Base-by-base conservation (phyloP, 225 moss, liverwort and hornwort species). In the Straminergon stramineum region DNA sequence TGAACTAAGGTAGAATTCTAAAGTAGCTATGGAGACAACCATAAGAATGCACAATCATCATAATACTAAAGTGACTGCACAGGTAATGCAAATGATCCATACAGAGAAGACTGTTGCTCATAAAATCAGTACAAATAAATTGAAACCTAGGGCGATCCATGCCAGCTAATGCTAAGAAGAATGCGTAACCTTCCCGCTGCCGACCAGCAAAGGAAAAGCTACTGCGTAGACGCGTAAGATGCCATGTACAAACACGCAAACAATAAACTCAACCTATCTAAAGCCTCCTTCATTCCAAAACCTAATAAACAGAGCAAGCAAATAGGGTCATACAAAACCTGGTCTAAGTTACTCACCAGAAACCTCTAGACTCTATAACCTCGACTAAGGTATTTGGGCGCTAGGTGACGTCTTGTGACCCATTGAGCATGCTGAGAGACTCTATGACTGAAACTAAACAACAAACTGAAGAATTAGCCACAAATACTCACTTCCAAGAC, bases 221-320 rank as follows among this genome's bases (percentile, higher is more conserved):
- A 96, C 87, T 55, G 91, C 93, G 67, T 93, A 93, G 17, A 91
- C 57, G 22, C 93, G 95, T 62, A 95, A 92, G 78, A 96, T 92
- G 60, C 94, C 85, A 91, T 34, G 22, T 32, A 53, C 63, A 69
- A 81, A 56, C 19, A 82, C 28, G 63, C 39, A 30, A 66, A 79
- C 11, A 41, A 51, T 65, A 77, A 45, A 57, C 28, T 53, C 22
- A 76, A 82, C 5, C 77, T 16, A 69, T 7, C 51, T 60, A 51
- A 43, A 20, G 41, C 51, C 81, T 86, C 30, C 21, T 30, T 17
- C 19, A 85, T 32, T 78, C 37, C 85, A 56, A 85, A 75, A 75
- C 70, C 82, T 76, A 60, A 45, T 67, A 41, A 51, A 61, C 58
- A 75, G 39, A 41, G 32, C 34, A 74, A 39, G 23, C 81, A 88